Evolutionary conservation across 805 yeast species (phyloP).

Genomic region (Torulaspora maleeae): DNA sequence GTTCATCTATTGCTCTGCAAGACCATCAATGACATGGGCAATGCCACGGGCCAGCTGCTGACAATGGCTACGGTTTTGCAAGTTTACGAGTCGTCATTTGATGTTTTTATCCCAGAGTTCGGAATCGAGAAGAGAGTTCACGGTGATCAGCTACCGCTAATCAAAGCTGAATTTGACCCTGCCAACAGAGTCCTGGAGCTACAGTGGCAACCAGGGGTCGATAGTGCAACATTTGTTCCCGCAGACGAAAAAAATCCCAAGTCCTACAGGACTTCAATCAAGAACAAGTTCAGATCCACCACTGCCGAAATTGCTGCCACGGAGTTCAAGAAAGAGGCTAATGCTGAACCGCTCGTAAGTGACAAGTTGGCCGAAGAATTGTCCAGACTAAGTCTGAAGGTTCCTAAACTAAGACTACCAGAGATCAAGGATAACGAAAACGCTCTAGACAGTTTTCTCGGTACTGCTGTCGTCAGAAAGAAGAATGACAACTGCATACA

Average conservation of each 20-base stretch:
- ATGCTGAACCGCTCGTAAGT: slow-evolving; percentile 28
- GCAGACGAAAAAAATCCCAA: slow-evolving; percentile 79
- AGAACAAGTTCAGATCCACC: slow-evolving; percentile 70
- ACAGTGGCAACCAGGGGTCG: slow-evolving; percentile 90
- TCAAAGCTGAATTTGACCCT: slow-evolving; percentile 88
- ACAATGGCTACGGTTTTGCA: slow-evolving; percentile 84
- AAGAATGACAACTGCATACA: slow-evolving; percentile 68
- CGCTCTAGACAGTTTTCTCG: slow-evolving; percentile 54
- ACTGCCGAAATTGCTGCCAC: slow-evolving; percentile 63
- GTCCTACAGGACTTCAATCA: slow-evolving; percentile 71
- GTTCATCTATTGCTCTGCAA: slow-evolving; percentile 81
- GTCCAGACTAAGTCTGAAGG: slow-evolving; percentile 44
- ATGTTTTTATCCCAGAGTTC: slow-evolving; percentile 84
- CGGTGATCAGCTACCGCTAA: slow-evolving; percentile 91
- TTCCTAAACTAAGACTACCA: slow-evolving; percentile 43
- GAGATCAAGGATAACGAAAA: slow-evolving; percentile 26
- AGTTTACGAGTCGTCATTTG: slow-evolving; percentile 95
- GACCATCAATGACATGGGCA: slow-evolving; percentile 69
- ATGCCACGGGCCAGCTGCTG: slow-evolving; percentile 71
- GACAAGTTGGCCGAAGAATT: slow-evolving; percentile 48
- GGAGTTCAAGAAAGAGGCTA: slow-evolving; percentile 32
- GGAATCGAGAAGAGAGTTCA: slow-evolving; percentile 95
- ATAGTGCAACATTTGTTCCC: slow-evolving; percentile 86
- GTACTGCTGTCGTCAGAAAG: slow-evolving; percentile 50
- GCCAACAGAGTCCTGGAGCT: slow-evolving; percentile 62